phyloP scores from a whole-genome alignment of 1,139 yeast species.

The Hansenula lynferdii region DNA sequence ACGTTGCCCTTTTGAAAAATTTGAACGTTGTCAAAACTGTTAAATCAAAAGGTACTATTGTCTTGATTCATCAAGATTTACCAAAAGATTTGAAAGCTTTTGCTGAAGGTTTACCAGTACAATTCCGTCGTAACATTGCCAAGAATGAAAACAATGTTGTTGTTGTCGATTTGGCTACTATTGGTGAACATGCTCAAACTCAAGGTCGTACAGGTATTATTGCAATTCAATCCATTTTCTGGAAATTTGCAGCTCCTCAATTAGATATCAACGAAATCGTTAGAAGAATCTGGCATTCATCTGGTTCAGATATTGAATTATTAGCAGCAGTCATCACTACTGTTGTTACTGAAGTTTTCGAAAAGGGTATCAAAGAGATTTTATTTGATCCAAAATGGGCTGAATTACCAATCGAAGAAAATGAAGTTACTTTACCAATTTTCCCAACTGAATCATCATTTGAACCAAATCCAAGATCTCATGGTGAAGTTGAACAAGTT shows the following conservation, averaged over 20 bases:
- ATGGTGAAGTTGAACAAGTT: slow-evolving; percentile 38
- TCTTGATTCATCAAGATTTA: slow-evolving; percentile 34
- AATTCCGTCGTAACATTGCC: slow-evolving; percentile 52
- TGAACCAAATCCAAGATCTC: slow-evolving; percentile 48
- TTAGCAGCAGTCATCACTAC: slow-evolving; percentile 78
- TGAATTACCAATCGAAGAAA: slow-evolving; percentile 22
- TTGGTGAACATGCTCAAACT: slow-evolving; percentile 64
- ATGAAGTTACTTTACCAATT: slow-evolving; percentile 35
- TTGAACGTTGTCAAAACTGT: slow-evolving; percentile 62
- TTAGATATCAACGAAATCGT: slow-evolving; percentile 61
- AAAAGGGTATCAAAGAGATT: slow-evolving; percentile 43
- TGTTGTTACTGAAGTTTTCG: slow-evolving; percentile 50
- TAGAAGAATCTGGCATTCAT: slow-evolving; percentile 74
- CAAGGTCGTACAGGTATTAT: slow-evolving; percentile 73
- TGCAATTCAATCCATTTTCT: slow-evolving; percentile 75
- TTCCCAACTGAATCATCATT: slow-evolving; percentile 59
- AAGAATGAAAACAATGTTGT: slow-evolving; percentile 47
- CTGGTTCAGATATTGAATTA: slow-evolving; percentile 78
- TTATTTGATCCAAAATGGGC: slow-evolving; percentile 33
- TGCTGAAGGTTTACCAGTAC: slow-evolving; percentile 46
- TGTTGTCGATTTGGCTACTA: slow-evolving; percentile 49
- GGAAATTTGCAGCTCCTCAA: slow-evolving; percentile 66
- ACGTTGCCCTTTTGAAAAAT: slow-evolving; percentile 43
- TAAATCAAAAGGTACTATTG: slow-evolving; percentile 50
- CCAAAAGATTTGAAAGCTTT: slow-evolving; percentile 29